Evolutionary conservation across 441 rosid genomes (phyloP).

Genomic region (Raphanus hybrid): DNA sequence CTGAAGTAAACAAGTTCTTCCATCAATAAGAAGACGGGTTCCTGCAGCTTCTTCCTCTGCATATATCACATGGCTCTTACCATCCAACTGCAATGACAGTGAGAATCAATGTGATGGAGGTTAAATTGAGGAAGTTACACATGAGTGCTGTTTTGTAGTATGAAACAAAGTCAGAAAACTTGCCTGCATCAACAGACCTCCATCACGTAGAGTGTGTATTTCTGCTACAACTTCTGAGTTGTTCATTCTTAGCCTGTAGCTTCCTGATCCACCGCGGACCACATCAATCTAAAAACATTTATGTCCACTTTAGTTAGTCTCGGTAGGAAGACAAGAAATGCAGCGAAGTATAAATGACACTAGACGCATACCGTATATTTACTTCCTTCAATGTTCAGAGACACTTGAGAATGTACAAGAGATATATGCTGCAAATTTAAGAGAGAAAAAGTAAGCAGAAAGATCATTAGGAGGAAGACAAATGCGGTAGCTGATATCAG

Average conservation of each 20-base stretch:
- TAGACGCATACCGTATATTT: conserved; percentile 77
- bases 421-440: conserved; percentile 85
- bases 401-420: conserved; percentile 95
- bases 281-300: conserved; percentile 74
- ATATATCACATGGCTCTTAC: conserved; percentile 99
- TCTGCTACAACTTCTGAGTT: conserved; percentile 94
- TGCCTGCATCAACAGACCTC: conserved; percentile 99
- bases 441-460: conserved; percentile 39
- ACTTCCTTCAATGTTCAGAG: conserved; percentile 99
- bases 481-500: conserved; percentile 7
- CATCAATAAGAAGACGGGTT: conserved; percentile 99
- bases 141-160: conserved; percentile 13
- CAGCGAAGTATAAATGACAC: conserved; percentile 27
- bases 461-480: conserved; percentile 9
- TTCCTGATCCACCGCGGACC: conserved; percentile 97
- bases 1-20: conserved; percentile 99
- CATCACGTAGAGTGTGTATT: conserved; percentile 99
- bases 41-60: conserved; percentile 99
- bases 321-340: conserved; percentile 9
- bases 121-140: conserved; percentile 16
- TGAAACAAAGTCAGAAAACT: conserved; percentile 41
- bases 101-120: conserved; percentile 15
- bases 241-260: conserved; percentile 90
- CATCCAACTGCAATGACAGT: conserved; percentile 76
- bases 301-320: conserved; percentile 40